Conservation (phyloP, 148 eudicot species). For the Vaccinium myrtillus region DNA sequence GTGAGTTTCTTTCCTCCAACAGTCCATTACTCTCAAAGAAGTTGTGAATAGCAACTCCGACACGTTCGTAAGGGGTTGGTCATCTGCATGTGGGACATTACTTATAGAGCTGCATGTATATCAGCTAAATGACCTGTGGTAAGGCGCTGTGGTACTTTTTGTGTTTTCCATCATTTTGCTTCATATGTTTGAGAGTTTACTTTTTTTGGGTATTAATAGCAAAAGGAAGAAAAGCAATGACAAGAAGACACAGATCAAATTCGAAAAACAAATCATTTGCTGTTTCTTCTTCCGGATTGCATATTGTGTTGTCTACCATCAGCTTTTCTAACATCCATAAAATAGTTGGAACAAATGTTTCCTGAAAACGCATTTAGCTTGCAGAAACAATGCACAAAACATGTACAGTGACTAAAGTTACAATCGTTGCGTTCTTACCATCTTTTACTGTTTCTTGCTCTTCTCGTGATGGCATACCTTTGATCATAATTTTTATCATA, state of each 20-base stretch:
- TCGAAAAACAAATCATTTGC: neutral
- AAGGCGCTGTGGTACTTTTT: neutral
- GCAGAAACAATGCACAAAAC: neutral
- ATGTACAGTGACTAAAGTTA: neutral
- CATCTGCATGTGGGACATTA: neutral
- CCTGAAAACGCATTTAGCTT: neutral
- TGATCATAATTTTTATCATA: neutral
- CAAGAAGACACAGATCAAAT: neutral
- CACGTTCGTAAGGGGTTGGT: neutral
- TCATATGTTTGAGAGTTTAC: neutral
- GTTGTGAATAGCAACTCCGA: neutral
- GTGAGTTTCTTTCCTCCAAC: slow-evolving; percentile 28
- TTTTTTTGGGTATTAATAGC: neutral
- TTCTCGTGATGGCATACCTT: neutral
- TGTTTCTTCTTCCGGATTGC: neutral
- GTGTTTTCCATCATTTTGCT: neutral
- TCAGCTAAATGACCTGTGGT: neutral
- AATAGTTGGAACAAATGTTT: neutral
- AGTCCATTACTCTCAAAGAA: neutral
- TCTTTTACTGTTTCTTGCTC: neutral
- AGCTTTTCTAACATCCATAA: neutral
- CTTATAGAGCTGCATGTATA: neutral
- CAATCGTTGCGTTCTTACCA: neutral
- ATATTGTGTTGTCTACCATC: neutral
- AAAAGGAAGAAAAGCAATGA: neutral